Conservation (phyloP, 2,329 filamentous ascomycete species). For the Phialophora macrospora region DNA sequence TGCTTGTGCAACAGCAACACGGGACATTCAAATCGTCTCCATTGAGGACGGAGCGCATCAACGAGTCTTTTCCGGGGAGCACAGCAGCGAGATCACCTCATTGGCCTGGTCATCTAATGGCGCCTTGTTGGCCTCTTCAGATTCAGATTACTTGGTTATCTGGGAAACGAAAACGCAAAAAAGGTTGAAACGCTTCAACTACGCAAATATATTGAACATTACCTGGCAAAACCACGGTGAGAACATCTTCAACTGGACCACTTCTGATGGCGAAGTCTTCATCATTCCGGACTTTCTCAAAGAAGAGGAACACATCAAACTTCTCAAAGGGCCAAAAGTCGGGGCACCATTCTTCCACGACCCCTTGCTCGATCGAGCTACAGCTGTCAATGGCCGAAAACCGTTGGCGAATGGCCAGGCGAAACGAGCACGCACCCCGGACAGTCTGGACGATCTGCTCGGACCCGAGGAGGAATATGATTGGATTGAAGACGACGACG, state of each 20-base stretch:
- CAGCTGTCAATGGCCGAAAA: constrained; percentile 61
- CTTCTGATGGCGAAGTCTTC: constrained; percentile 88
- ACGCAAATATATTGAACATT: constrained; percentile 81
- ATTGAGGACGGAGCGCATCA: constrained; percentile 88
- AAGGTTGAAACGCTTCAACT: constrained; percentile 76
- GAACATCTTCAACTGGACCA: constrained; percentile 90
- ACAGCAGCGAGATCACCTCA: constrained; percentile 82
- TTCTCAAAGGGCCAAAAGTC: constrained; percentile 60
- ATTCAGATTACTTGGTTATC: constrained; percentile 60
- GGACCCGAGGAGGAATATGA: constrained; percentile 70
- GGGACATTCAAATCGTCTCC: constrained; percentile 86
- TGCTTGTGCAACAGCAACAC: constrained; percentile 78
- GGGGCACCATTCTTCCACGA: constrained; percentile 82
- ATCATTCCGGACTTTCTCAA: constrained; percentile 77
- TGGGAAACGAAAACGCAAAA: constrained; percentile 92
- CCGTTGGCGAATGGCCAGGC: constrained; percentile 59
- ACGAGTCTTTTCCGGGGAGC: constrained; percentile 75
- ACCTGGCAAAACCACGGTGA: constrained; percentile 82
- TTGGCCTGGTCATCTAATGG: constrained; percentile 95
- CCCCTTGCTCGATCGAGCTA: constrained; percentile 70
- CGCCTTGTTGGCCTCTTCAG: constrained; percentile 73
- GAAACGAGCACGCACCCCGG: constrained; percentile 67
- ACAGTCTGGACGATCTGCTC: constrained; percentile 83
- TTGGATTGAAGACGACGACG: constrained; percentile 94
- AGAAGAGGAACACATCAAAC: constrained; percentile 58